Evolutionary conservation across 2,329 filamentous ascomycete genomes (phyloP).

Genomic region (Drechslerella coelobrocha): DNA sequence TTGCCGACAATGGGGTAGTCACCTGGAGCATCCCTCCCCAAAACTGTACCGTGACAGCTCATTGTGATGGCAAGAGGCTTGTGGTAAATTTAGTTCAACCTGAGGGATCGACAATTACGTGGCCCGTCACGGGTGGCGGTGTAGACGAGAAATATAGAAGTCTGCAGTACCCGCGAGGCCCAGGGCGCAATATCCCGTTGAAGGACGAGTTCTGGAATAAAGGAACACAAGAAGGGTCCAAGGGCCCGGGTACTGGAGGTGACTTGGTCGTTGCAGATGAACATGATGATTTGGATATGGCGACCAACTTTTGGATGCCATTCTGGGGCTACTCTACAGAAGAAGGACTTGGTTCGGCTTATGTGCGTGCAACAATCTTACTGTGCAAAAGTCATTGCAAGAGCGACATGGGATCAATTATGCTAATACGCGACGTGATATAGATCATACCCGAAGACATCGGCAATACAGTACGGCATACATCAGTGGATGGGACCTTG

Average conservation of each 20-base stretch:
- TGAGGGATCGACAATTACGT: slow-evolving; percentile 12
- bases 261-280: slow-evolving; percentile 17
- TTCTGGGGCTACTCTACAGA: slow-evolving; percentile 20
- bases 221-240: background rate
- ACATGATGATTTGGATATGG: background rate
- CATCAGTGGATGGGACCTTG: slow-evolving; percentile 2
- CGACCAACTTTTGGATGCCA: slow-evolving; percentile 21
- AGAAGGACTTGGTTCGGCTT: slow-evolving; percentile 10
- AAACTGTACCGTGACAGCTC: slow-evolving; percentile 10
- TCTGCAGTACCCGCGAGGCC: slow-evolving; percentile 20
- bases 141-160: slow-evolving; percentile 18
- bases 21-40: slow-evolving; percentile 8
- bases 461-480: slow-evolving; percentile 8
- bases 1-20: background rate
- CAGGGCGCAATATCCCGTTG: slow-evolving; percentile 17
- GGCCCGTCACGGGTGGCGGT: slow-evolving; percentile 17
- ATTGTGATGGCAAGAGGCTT: background rate
- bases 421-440: background rate
- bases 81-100: slow-evolving; percentile 10
- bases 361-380: slow-evolving; percentile 2
- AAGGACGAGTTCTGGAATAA: slow-evolving; percentile 19
- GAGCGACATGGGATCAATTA: background rate
- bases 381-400: background rate
- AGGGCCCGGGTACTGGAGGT: slow-evolving; percentile 11
- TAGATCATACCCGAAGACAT: slow-evolving; percentile 23